Percentiles rank a stretch among this genome's conserved stretches.
Conservation (phyloP, 495 filamentous ascomycete genomes). For the Darksidea phi region DNA sequence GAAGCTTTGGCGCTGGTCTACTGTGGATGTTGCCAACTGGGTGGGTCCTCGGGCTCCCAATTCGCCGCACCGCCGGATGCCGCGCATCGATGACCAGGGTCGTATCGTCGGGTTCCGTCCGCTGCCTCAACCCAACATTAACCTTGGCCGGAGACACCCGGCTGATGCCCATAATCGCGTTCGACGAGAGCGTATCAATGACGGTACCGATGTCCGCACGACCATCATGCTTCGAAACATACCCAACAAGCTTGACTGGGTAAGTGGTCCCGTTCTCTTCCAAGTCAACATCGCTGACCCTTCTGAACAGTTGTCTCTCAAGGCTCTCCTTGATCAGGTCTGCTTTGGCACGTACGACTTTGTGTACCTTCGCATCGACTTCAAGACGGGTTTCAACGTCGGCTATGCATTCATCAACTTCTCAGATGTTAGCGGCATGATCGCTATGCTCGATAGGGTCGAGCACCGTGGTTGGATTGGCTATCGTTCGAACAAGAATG, state of each 20-base stretch:
- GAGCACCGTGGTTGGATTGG: conserved; percentile 59
- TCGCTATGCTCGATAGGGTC: conserved; percentile 24
- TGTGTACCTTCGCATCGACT: conserved; percentile 85
- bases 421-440: conserved; percentile 60
- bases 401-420: conserved; percentile 99
- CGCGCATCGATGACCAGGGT: conserved; percentile 2
- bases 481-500: conserved; percentile 63
- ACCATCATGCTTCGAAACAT: conserved; percentile 92
- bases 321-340: conserved; percentile 73
- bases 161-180: conserved; percentile 26
- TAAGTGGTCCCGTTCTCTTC: conserved; percentile 36
- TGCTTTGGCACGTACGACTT: conserved; percentile 86
- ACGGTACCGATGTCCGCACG: conserved; percentile 33
- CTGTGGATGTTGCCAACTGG: background rate
- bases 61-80: background rate
- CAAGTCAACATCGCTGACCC: conserved; percentile 13
- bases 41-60: background rate
- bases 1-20: background rate
- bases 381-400: conserved; percentile 59
- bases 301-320: conserved; percentile 58
- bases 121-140: background rate
- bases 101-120: conserved; percentile 1
- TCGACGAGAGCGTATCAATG: conserved; percentile 7
- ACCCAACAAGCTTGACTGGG: conserved; percentile 83
- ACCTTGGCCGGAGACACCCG: conserved; percentile 1